Percentiles rank a stretch among this genome's conserved stretches.
Conservation (phyloP, 768 basidiomycete species). For the Pleurotus eryngii region DNA sequence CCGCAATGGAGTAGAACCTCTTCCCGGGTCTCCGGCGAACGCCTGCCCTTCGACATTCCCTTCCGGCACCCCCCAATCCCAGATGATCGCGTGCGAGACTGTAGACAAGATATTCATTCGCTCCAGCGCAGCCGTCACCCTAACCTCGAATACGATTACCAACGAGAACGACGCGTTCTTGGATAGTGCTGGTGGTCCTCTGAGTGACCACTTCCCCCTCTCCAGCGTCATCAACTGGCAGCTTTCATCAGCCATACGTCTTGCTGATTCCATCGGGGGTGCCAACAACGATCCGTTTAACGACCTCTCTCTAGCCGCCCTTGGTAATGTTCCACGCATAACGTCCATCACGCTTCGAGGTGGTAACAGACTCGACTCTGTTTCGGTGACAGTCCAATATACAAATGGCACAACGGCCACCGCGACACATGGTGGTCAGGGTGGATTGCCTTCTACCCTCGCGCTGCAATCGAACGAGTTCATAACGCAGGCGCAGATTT, state of each 20-base stretch:
- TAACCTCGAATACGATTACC: constrained; percentile 22
- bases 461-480: constrained; percentile 22
- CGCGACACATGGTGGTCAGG: constrained; percentile 30
- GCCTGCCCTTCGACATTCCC: constrained; percentile 31
- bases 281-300: constrained; percentile 30
- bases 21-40: constrained; percentile 20
- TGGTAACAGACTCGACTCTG: constrained; percentile 27
- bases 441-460: constrained; percentile 27
- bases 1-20: constrained; percentile 23
- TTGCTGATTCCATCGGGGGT: constrained; percentile 30
- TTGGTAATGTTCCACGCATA: constrained; percentile 19
- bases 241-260: constrained; percentile 26
- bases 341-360: constrained; percentile 29
- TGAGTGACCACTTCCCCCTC: constrained; percentile 35
- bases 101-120: constrained; percentile 36
- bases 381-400: constrained; percentile 23
- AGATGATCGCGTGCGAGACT: constrained; percentile 31
- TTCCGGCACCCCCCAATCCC: constrained; percentile 21
- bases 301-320: constrained; percentile 22
- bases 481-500: constrained; percentile 20
- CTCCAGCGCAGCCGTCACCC: constrained; percentile 17
- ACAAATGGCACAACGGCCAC: constrained; percentile 14
- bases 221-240: constrained; percentile 26
- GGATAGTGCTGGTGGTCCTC: constrained; percentile 21
- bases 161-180: constrained; percentile 31